phyloP scores from a whole-genome alignment of 2,329 filamentous ascomycete genomes.

The Ceratocystis diversiconidia region DNA sequence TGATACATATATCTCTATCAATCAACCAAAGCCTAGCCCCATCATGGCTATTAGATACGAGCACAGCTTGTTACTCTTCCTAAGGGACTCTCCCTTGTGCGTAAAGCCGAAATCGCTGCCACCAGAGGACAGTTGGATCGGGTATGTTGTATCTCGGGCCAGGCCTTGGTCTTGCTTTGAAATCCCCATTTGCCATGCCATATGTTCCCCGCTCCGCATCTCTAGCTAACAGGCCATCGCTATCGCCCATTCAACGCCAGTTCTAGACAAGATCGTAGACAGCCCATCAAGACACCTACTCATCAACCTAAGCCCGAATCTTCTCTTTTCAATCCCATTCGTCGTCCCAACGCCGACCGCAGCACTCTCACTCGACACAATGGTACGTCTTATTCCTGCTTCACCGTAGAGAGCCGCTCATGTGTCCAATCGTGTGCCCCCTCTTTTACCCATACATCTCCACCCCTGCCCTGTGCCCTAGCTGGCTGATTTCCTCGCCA shows the following conservation, averaged over 20 bases:
- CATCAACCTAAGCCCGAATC: conserved; percentile 18
- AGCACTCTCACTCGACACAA: conserved; percentile 14
- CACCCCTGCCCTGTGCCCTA: neutral
- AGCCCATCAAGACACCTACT: conserved; percentile 15
- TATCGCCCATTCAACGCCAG: neutral
- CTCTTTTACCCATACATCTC: neutral
- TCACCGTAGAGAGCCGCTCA: no score
- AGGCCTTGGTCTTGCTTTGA: neutral
- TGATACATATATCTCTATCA: neutral
- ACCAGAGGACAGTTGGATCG: conserved; percentile 91
- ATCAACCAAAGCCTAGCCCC: neutral
- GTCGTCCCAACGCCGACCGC: conserved; percentile 8
- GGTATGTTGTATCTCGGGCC: conserved; percentile 39
- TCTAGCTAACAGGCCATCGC: neutral
- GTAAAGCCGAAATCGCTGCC: conserved; percentile 65
- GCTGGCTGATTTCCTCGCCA: neutral
- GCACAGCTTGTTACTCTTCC: conserved; percentile 56
- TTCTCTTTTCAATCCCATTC: conserved; percentile 19
- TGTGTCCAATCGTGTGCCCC: neutral
- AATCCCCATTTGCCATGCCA: neutral
- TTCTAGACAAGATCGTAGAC: conserved; percentile 7
- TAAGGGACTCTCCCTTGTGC: conserved; percentile 73
- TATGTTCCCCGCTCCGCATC: neutral
- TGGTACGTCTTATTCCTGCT: neutral
- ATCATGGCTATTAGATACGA: conserved; percentile 45